phyloP scores from a whole-genome alignment of 106 monocot species.

The Phalaenopsis equestris region DNA sequence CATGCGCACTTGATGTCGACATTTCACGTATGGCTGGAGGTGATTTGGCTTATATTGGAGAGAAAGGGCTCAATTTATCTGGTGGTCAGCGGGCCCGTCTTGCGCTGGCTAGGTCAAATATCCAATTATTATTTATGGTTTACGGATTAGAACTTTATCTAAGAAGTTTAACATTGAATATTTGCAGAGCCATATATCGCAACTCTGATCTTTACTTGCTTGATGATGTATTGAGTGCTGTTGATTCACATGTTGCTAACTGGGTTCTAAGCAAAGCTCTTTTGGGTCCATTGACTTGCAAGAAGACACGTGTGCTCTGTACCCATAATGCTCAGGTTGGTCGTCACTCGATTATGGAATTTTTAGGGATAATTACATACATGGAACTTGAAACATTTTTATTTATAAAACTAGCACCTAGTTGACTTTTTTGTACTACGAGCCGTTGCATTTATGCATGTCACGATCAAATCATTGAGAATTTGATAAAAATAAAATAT shows the following conservation, averaged over 20 bases:
- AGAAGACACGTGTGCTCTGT: slow-evolving; percentile 75
- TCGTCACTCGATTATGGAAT: background rate
- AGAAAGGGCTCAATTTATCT: slow-evolving; percentile 90
- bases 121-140: background rate
- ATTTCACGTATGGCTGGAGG: slow-evolving; percentile 72
- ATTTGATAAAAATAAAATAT: too few relatives aligned
- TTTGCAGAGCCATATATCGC: slow-evolving; percentile 80
- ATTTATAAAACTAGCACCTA: too few relatives aligned
- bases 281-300: slow-evolving; percentile 55
- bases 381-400: too few relatives aligned
- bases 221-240: slow-evolving; percentile 94
- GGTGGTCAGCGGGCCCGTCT: slow-evolving; percentile 91
- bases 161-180: background rate
- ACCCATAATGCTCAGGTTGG: slow-evolving; percentile 92
- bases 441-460: too few relatives aligned
- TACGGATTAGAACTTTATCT: background rate
- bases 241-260: slow-evolving; percentile 93
- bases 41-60: slow-evolving; percentile 64
- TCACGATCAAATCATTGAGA: too few relatives aligned
- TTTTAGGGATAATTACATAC: too few relatives aligned
- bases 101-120: slow-evolving; percentile 73
- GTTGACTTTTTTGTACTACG: too few relatives aligned
- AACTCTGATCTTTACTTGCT: slow-evolving; percentile 77
- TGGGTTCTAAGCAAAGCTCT: slow-evolving; percentile 76
- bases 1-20: slow-evolving; percentile 91